Evolutionary conservation across 2,329 filamentous ascomycete genomes (phyloP), one percentile per base, ranked within the genome.

Genomic region (Rutstroemia sp.): DNA sequence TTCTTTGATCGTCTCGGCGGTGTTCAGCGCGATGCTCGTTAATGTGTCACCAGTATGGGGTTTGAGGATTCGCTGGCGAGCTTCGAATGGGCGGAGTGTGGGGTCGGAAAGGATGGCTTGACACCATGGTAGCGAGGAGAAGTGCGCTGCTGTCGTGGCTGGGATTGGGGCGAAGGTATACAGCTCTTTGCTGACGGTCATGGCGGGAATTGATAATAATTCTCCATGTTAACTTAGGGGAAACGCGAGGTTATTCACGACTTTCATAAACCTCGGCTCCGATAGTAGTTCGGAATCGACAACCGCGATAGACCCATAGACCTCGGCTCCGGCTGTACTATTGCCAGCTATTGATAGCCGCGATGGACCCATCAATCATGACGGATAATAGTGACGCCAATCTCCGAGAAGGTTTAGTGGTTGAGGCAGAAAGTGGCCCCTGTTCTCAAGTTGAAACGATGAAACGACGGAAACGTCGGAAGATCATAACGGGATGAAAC

Each of bases 31-130:
- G 16, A 44, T 41, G 5, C 54, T 54, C 12, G 60, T 55, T 23
- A 66, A 62, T 1, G 65, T 58, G 39, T 64, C 58, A 16, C 37
- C 42, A 3, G 50, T 56, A 9, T 47, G 14, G 12, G 41, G 7
- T 30, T 52, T 56, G 10, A 9, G 18, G 16, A 45, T 42, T 39
- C 61, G 52, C 3, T 51, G 50, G 27, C 23, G 30, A 34, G 52
- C 57, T 9, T 34, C 38, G 50, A 62, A 65, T 21, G 65, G 55
- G 10, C 59, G 44, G 12, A 65, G 38, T 14, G 57, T 52, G 44
- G 58, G 60, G 56, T 67, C 61, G 7, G 57, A 21, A 49, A 63
- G 59, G 10, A 63, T 42, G 16, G 54, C 42, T 41, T 42, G 34
- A 12, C 59, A 58, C 64, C 63, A 63, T 41, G 60, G 59, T 5